Conservation (phyloP, 2,329 filamentous ascomycete species). For the Apiospora phragmitis region DNA sequence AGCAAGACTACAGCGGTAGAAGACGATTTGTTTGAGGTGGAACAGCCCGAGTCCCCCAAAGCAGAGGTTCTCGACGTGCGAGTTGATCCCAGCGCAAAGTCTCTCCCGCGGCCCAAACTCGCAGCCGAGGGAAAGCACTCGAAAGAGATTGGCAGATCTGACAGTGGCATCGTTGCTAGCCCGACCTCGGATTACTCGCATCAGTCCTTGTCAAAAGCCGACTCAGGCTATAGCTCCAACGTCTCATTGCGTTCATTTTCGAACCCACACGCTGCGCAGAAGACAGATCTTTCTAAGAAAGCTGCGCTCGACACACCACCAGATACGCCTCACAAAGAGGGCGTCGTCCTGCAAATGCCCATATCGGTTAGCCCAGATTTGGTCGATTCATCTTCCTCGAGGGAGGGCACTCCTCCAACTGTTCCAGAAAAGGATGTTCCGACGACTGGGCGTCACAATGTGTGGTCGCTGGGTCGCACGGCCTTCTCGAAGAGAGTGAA, state of each 20-base stretch:
- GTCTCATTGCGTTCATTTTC: slow-evolving; percentile 56
- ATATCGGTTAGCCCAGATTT: background rate
- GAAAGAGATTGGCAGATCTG: slow-evolving; percentile 37
- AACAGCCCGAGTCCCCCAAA: slow-evolving; percentile 27
- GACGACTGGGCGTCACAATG: background rate
- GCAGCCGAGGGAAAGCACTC: slow-evolving; percentile 21
- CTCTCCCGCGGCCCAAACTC: slow-evolving; percentile 25
- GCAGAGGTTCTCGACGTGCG: slow-evolving; percentile 29
- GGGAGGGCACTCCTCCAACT: slow-evolving; percentile 16
- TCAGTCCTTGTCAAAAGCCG: slow-evolving; percentile 54
- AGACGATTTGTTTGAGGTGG: slow-evolving; percentile 49
- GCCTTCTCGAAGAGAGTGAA: background rate
- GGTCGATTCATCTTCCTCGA: background rate
- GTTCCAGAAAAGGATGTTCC: slow-evolving; percentile 26
- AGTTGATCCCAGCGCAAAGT: slow-evolving; percentile 45
- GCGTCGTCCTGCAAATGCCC: background rate
- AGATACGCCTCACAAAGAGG: background rate
- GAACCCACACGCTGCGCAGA: slow-evolving; percentile 20
- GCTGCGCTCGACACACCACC: background rate
- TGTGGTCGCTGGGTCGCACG: background rate
- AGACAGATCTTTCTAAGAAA: slow-evolving; percentile 12
- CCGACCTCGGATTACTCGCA: slow-evolving; percentile 43
- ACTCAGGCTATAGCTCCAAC: slow-evolving; percentile 64
- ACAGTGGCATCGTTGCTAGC: slow-evolving; percentile 52
- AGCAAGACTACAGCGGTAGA: slow-evolving; percentile 51